Base-by-base conservation (phyloP, 352 stramenopile species). In the Peronospora belbahrii region DNA sequence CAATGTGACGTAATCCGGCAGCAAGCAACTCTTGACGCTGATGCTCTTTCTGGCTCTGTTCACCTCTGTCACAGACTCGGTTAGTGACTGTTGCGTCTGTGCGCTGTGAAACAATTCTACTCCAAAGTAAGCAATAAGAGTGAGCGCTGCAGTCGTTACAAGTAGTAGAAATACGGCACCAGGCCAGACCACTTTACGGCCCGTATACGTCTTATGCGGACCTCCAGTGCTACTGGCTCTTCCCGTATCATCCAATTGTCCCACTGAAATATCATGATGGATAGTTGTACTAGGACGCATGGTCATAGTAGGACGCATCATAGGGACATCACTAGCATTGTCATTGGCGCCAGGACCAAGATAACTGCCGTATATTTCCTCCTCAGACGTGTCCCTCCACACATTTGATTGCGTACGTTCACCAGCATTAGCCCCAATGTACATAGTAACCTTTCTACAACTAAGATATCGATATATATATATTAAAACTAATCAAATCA, bases 111-210 rank as follows among this genome's bases (percentile, higher is more conserved):
- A 18, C 70, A 34, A n/a, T 48, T 86, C 23, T 6, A 83, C 38
- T 17, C 65, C 73, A 56, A 85, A 88, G 52, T 72, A 91, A 11
- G 70, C 62, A 43, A 91, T 86, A 14, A 73, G 60, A 4, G 43
- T 48, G 10, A 84, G 52, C 4, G 74, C 70, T 9, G 30, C 69
- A 22, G 46, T 52, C 6, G 74, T 67, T 13, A 85, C 61, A 5
- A 88, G 2, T 9, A 91, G 48, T 19, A 91, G 42, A n/a, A 88
- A 64, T 3, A 91, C 58, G 45, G 77, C 79, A 15, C 80, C 80
- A 6, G 80, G 80, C 80, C 80, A 91, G 14, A 88, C 77, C 18
- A 71, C 66, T 52, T 88, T 88, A 20, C 80, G 76, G 0, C 80
- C 80, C 45, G 72, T 65, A 48, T 73, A 88, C 18, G 64, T 56